These are phyloP conservation scores for Sporothrix dimorphospora DNA, from an alignment of 2,329 filamentous ascomycete species.

Conservation along the genomic window DNA sequence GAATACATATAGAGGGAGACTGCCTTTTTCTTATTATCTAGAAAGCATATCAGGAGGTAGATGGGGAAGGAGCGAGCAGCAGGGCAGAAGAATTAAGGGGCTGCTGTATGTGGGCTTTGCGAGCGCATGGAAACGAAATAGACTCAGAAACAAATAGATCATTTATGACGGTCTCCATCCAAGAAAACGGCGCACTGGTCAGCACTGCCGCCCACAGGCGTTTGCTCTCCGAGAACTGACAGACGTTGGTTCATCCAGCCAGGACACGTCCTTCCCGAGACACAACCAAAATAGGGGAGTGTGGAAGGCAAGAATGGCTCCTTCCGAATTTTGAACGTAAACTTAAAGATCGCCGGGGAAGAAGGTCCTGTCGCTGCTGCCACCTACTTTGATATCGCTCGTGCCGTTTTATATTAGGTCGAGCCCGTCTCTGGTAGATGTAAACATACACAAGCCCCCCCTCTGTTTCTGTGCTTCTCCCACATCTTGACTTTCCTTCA, in stretches of 20 bases:
- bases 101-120: neutral
- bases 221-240: conserved; percentile 1
- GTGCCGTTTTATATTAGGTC: neutral
- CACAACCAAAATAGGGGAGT: neutral
- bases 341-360: neutral
- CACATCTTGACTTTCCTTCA: neutral
- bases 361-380: neutral
- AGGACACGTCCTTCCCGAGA: neutral
- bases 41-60: neutral
- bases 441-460: neutral
- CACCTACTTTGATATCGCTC: neutral
- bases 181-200: neutral
- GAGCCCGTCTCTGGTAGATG: neutral
- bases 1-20: neutral
- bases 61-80: neutral
- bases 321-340: neutral
- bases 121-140: neutral
- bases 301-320: neutral
- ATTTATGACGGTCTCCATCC: neutral
- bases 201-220: no score
- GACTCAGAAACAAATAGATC: neutral
- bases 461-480: neutral
- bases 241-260: neutral
- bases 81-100: neutral
- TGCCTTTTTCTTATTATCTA: neutral